Percentiles rank a stretch among this genome's conserved stretches.
Evolutionary conservation across 1,139 yeast genomes (phyloP).

Genomic region (Schwanniomyces etchellsii): DNA sequence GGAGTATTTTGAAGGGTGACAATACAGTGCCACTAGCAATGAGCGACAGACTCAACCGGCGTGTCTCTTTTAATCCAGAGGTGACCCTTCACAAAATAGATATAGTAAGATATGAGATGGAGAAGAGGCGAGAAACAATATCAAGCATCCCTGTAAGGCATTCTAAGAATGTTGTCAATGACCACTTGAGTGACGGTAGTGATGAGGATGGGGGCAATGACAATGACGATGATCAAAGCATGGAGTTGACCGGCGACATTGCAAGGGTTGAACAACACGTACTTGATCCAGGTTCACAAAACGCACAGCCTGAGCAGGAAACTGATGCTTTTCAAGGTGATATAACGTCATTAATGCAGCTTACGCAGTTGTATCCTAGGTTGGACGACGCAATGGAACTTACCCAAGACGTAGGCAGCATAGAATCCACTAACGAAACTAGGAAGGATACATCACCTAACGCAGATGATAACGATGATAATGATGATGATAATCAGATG

Average conservation of each 20-base stretch:
- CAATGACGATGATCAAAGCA: constrained; percentile 8
- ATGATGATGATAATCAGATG: constrained; percentile 1
- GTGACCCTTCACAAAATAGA: constrained; percentile 67
- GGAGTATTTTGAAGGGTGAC: constrained; percentile 21
- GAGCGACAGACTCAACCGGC: constrained; percentile 22
- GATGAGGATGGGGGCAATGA: constrained; percentile 2
- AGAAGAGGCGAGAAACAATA: constrained; percentile 32
- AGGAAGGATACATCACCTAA: background rate
- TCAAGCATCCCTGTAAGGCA: constrained; percentile 6
- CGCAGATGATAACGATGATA: background rate
- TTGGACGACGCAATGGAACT: background rate
- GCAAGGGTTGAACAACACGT: too few relatives aligned
- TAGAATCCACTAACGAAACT: background rate
- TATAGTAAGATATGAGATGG: constrained; percentile 27
- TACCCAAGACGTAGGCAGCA: background rate
- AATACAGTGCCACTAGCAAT: constrained; percentile 16
- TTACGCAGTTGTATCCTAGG: background rate
- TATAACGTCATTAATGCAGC: background rate
- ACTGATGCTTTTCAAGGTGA: too few relatives aligned
- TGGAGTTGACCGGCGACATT: constrained; percentile 16
- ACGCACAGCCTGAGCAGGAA: too few relatives aligned
- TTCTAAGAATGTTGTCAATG: background rate
- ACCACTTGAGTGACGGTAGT: constrained; percentile 6
- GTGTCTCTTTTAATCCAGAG: constrained; percentile 75
- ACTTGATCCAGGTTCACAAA: too few relatives aligned